Conservation (phyloP, 2,329 filamentous ascomycete species). For the Nemania abortiva region DNA sequence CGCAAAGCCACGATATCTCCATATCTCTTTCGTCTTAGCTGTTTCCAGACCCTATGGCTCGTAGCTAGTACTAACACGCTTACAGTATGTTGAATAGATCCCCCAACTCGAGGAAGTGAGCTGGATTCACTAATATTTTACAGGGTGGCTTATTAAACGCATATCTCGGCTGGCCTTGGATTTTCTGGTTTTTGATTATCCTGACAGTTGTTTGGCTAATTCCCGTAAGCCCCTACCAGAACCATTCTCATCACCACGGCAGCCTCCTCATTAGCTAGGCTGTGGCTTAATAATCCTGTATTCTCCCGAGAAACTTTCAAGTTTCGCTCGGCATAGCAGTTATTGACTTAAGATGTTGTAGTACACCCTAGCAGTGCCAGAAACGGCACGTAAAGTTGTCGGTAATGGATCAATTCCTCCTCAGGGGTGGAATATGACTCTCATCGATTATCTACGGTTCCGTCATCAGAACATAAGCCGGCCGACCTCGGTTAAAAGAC, state of each 20-base stretch:
- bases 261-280: neutral
- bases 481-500: slow-evolving; percentile 52
- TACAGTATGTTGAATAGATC: slow-evolving; percentile 31
- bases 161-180: slow-evolving; percentile 74
- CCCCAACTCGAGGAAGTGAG: neutral
- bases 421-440: slow-evolving; percentile 68
- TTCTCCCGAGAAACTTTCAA: neutral
- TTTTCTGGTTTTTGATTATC: slow-evolving; percentile 78
- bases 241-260: neutral
- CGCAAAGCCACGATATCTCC: neutral
- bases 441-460: slow-evolving; percentile 62
- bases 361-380: slow-evolving; percentile 68
- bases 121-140: slow-evolving; percentile 64
- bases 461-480: slow-evolving; percentile 53
- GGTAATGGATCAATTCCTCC: slow-evolving; percentile 72
- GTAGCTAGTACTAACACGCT: slow-evolving; percentile 24
- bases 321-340: neutral
- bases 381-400: slow-evolving; percentile 70
- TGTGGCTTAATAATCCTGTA: no score
- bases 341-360: slow-evolving; percentile 13
- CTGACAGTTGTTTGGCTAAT: slow-evolving; percentile 63
- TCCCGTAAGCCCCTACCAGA: slow-evolving; percentile 47
- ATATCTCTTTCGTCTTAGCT: neutral
- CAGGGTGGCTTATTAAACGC: slow-evolving; percentile 71
- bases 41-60: neutral